Base-by-base conservation (phyloP, 176 grass and related monocot genomes). In the Chloris gayana region DNA sequence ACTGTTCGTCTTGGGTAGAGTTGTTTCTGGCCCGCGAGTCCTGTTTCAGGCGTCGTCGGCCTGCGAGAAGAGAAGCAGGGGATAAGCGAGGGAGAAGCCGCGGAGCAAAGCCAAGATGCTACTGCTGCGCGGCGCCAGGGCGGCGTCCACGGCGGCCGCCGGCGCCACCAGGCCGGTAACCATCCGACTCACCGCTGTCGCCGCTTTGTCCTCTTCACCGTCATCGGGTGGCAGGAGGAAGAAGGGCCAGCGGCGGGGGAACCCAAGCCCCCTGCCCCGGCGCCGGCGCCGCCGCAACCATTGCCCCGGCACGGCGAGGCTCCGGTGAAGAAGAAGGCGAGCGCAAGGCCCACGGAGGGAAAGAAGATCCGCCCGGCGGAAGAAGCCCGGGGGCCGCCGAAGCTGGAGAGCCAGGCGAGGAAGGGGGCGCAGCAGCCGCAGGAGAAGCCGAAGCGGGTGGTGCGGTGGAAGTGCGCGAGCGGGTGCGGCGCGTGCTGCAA, bases 401-500 rank as follows among this genome's bases (percentile, higher is more conserved):
- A n/a, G 8, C 74, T n/a, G 59, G 86, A 74, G 38, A 42, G 34
- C 46, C 80, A 74, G 61, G 10, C 51, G 30, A 72, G 69, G 49
- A 83, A 68, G 31, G 54, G 4, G 38, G 47, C 10, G 77, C 69
- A 49, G 80, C 51, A 67, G 69, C 59, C 10, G 77, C 69, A 49
- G 80, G 61, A 67, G 69, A 87, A 90, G 69, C 14, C 32, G 63
- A 86, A 83, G 64, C 69, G 69, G 63, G 45, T 75, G 64, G 63
- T 80, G 19, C 49, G 51, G 70, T 95, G 93, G 93, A 86, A 89
- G 60, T 90, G 93, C 70, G 93, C 85, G 34, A 80, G 45, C 64
- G 93, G 93, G n/a, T 95, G 93, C 69, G 93, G 93, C 57, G 87
- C 93, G 41, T 92, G 93, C 74, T 92, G 93, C 87, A 95, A 92